Evolutionary conservation across 306 rosid genomes (phyloP), one percentile per base, ranked within the genome.

Genomic region (Quercus mongolica): DNA sequence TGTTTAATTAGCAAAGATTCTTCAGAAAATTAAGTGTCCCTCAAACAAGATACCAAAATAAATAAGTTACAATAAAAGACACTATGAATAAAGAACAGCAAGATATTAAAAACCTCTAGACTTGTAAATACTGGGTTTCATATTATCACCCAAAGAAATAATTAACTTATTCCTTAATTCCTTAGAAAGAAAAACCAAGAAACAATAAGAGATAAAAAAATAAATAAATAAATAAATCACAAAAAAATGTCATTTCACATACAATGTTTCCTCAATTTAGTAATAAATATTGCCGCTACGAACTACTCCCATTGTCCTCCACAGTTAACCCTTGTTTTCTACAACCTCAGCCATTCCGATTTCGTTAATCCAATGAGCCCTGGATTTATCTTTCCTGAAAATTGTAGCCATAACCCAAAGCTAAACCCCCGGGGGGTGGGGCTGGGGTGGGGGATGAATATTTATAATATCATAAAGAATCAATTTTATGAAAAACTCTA

Each of bases 231-330:
- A 26, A 26, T 0, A 26, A 26, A 77, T 19, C 41, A 15, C 67
- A 54, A 84, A 57, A 54, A 81, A 67, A 19, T 21, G 56, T 41
- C 26, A 74, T 82, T 80, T 72, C 79, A 90, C 97, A 80, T 87
- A 92, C 99, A 91, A 76, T 74, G 87, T 87, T 81, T 92, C 99
- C 82, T 91, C 96, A 56, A 89, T 84, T 26, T 91, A 89, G 85
- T 83, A 90, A 83, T 89, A 92, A 73, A 74, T 81, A 78, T 84
- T 86, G 76, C 89, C 87, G 35, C 68, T n/a, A 12, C 89, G 89
- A 80, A 83, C 88, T 74, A 90, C 85, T 75, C 94, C 97, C 38
- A 94, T 87, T 58, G 97, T 86, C 58, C 79, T 90, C 92, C 94
- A 90, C 85, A 84, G 75, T 69, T 85, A 81, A 2, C 99, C 97